Base-by-base conservation (phyloP, 116 monocot species). In the Cymodocea nodosa region DNA sequence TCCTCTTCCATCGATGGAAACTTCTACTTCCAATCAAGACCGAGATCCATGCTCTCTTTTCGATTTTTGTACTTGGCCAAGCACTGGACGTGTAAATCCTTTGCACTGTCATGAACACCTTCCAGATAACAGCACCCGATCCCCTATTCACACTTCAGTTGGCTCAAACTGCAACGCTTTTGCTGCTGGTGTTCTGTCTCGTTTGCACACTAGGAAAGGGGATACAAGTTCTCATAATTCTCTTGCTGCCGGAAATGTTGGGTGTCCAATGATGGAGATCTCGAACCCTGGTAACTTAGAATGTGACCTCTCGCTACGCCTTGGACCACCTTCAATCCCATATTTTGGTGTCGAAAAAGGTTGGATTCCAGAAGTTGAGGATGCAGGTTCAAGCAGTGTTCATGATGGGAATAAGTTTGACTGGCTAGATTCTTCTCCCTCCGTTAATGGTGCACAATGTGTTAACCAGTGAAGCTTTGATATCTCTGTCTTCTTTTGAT, bases 241-340 rank as follows among this genome's bases (percentile, higher is more conserved):
- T 51, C 52, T 65, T 18, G 53, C 59, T 5, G 22, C 40, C 25
- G 52, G 60, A 8, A 51, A 61, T 39, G 36, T 35, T 48, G 62
- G 20, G 0, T 22, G 58, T 63, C 20, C 49, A 62, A 24, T 23
- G 24, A 39, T 61, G n/a, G 66, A 36, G 48, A n/a, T 15, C 56
- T 56, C 63, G 12, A 70, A 19, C 14, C 19, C 63, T 4, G 40
- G 24, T 48, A 64, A 73, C 23, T 52, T 34, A 6, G 74, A 20
- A 35, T 89, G 74, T 49, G 89, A 85, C 66, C 61, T 93, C 48
- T 83, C 93, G 0, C 60, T 93, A 52, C 76, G 74, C n/a, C 64
- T 93, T 58, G 81, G 85, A n/a, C 67, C 75, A 63, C 63, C 81
- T 50, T 74, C 76, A 5, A 50, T 64, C 35, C 56, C 62, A 7